Percentiles rank a stretch among this genome's conserved stretches.
These are phyloP conservation scores for Pleurotus salmoneostramineus DNA, from an alignment of 768 basidiomycete species.

Conservation along the genomic window DNA sequence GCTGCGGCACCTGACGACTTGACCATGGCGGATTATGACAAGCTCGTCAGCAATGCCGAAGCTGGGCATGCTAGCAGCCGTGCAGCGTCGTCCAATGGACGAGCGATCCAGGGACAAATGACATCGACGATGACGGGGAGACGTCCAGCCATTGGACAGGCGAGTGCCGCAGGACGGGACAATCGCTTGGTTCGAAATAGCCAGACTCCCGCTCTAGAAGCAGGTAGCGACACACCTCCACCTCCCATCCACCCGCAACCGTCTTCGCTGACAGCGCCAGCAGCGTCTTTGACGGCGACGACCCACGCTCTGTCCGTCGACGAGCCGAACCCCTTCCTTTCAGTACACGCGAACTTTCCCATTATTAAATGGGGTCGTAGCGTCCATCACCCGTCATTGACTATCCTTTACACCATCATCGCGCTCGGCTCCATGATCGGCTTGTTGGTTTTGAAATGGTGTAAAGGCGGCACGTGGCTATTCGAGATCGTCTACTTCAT, in stretches of 20 bases:
- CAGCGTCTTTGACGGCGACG: no score
- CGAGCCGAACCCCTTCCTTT: background rate
- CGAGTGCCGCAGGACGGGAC: background rate
- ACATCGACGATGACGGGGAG: background rate
- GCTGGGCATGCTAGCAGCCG: conserved; percentile 1
- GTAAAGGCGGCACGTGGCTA: conserved; percentile 1
- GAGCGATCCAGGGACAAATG: background rate
- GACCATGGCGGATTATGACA: background rate
- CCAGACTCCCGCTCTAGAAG: background rate
- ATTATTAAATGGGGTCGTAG: conserved; percentile 5
- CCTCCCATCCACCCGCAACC: background rate
- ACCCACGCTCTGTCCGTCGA: background rate
- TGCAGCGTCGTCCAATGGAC: background rate
- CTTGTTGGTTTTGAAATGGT: background rate
- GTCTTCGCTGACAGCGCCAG: no score
- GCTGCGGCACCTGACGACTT: background rate
- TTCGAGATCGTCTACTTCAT: conserved; percentile 1
- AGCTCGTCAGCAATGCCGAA: conserved; percentile 1
- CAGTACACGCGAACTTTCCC: conserved; percentile 4
- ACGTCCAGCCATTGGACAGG: background rate
- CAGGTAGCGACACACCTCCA: background rate
- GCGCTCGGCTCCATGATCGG: background rate
- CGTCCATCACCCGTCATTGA: conserved; percentile 5
- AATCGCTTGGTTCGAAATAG: background rate
- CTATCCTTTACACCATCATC: conserved; percentile 1